Base-by-base conservation (phyloP, 192 early-diverging fungal species). In the Dissophora ornata region DNA sequence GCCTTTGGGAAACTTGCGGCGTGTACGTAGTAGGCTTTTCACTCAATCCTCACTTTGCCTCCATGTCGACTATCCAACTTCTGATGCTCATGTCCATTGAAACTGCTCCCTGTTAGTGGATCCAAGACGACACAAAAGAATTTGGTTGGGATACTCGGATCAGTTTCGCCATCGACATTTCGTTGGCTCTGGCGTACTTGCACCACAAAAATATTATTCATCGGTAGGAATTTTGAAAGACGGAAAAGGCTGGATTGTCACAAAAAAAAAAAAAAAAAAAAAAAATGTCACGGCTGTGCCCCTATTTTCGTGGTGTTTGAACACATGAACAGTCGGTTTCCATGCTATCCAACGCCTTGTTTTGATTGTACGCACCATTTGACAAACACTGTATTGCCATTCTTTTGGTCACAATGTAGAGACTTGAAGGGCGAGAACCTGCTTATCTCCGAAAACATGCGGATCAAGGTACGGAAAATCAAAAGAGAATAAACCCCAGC, bases 71-170 rank as follows among this genome's bases (percentile, higher is more conserved):
- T n/a, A n/a, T n/a, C n/a, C n/a, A n/a, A n/a, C n/a, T n/a, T n/a
- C n/a, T n/a, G n/a, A n/a, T n/a, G n/a, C n/a, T n/a, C n/a, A n/a
- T n/a, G n/a, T n/a, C n/a, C n/a, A n/a, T n/a, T n/a, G n/a, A n/a
- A n/a, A n/a, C n/a, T n/a, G n/a, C n/a, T n/a, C n/a, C n/a, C n/a
- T n/a, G n/a, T 34, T 40, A 77, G 73, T 77, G 73, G 73, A 77
- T 77, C 26, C 73, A 77, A 57, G 73, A 77, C 34, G 73, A 67
- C 2, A 67, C 52, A 13, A 77, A 77, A 24, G 73, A 77, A 49
- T 77, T 77, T 67, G 73, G 73, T 52, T 77, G 73, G 73, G 73
- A 77, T 22, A 77, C 73, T 26, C 42, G 65, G 24, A 77, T 77
- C 50, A 77, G 73, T 30, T 77, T 77, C 56, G 73, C 73, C 4